These are phyloP conservation scores for Cladophialophora exuberans DNA, from an alignment of 2,329 filamentous ascomycete genomes.

Conservation along the genomic window DNA sequence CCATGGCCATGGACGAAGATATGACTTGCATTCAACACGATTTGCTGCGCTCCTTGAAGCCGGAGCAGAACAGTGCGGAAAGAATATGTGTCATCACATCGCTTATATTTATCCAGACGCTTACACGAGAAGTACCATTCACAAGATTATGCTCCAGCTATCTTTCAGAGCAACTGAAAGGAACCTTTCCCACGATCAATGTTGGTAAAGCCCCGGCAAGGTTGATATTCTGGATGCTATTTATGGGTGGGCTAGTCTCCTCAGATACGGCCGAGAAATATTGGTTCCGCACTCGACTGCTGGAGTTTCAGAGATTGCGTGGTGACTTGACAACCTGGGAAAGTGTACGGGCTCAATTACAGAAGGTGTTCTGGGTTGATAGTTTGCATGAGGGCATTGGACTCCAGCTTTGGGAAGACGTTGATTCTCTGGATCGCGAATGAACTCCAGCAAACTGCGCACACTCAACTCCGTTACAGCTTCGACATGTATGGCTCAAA, in stretches of 20 bases:
- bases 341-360: slow-evolving; percentile 11
- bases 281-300: slow-evolving; percentile 17
- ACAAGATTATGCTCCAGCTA: slow-evolving; percentile 7
- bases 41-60: slow-evolving; percentile 11
- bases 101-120: slow-evolving; percentile 25
- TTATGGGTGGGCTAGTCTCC: slow-evolving; percentile 23
- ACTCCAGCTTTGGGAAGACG: slow-evolving; percentile 19
- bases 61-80: slow-evolving; percentile 2
- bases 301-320: not conserved
- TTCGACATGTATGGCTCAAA: slow-evolving; percentile 17
- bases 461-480: slow-evolving; percentile 5
- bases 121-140: slow-evolving; percentile 20
- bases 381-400: slow-evolving; percentile 17
- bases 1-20: slow-evolving; percentile 25
- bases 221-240: slow-evolving; percentile 21
- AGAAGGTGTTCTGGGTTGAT: slow-evolving; percentile 18
- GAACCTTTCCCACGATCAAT: not conserved
- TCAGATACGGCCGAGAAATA: slow-evolving; percentile 11
- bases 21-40: slow-evolving; percentile 24
- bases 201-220: not conserved
- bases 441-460: not conserved
- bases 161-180: slow-evolving; percentile 14
- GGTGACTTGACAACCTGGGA: slow-evolving; percentile 11
- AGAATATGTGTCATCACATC: slow-evolving; percentile 17
- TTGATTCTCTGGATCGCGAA: no score